Conservation (phyloP, 306 rosid genomes). For the Biancaea sappan region DNA sequence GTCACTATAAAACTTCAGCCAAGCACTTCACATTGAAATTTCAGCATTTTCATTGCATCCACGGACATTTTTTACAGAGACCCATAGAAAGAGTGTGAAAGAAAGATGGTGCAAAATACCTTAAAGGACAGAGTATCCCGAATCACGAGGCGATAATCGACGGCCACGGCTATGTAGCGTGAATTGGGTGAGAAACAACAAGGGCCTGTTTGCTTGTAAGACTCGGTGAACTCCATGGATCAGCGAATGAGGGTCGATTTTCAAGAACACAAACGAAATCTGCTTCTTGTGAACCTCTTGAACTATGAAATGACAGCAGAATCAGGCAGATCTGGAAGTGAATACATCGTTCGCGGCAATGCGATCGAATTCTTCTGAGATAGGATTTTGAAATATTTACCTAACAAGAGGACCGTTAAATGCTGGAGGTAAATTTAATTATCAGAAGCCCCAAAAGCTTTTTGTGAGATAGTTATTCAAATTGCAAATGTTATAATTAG, state of each 20-base stretch:
- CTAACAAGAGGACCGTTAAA: neutral
- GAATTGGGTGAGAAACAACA: conserved; percentile 94
- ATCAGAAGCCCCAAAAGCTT: too few relatives aligned
- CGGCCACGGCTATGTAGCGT: conserved; percentile 88
- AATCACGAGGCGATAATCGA: conserved; percentile 96
- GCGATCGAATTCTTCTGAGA: neutral
- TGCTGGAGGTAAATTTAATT: too few relatives aligned
- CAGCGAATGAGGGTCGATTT: neutral
- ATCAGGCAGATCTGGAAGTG: conserved; percentile 3
- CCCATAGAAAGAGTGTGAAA: neutral
- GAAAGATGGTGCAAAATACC: conserved; percentile 31
- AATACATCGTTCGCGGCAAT: neutral
- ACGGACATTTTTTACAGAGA: neutral
- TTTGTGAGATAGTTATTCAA: too few relatives aligned
- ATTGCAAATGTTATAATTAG: too few relatives aligned
- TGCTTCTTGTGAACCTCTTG: neutral
- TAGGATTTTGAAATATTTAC: conserved; percentile 2
- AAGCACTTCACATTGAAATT: neutral
- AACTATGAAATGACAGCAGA: neutral
- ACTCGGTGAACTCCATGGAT: conserved; percentile 92
- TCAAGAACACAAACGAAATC: neutral
- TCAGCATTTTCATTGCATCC: neutral
- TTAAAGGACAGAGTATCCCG: conserved; percentile 89
- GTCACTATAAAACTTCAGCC: neutral
- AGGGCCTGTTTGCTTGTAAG: conserved; percentile 92